Percentiles rank a stretch among this genome's conserved stretches.
phyloP scores from a whole-genome alignment of 192 early-diverging fungal genomes.

The Rhizophagus prolifer region DNA sequence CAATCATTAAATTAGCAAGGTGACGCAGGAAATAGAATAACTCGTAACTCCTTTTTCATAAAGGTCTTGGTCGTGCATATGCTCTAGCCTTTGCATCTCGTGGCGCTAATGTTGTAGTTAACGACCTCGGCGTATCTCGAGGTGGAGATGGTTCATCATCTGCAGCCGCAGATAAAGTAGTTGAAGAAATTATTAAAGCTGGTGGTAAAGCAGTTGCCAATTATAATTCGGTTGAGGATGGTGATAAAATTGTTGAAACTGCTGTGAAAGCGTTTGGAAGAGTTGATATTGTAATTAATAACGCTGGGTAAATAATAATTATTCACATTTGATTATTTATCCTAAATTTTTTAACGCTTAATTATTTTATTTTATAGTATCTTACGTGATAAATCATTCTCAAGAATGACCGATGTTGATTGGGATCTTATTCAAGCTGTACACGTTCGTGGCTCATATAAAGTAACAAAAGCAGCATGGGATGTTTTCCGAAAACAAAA shows the following conservation, averaged over 20 bases:
- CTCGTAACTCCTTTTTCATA: constrained; percentile 6
- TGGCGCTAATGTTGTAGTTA: constrained; percentile 94
- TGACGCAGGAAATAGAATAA: background rate
- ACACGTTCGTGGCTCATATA: constrained; percentile 93
- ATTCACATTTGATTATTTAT: background rate
- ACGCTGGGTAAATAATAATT: constrained; percentile 61
- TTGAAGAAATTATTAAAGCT: constrained; percentile 83
- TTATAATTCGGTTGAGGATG: constrained; percentile 96
- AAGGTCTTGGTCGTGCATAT: constrained; percentile 83
- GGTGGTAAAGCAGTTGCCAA: constrained; percentile 95
- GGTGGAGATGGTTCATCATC: constrained; percentile 75
- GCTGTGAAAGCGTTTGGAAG: constrained; percentile 94
- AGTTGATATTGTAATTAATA: constrained; percentile 96
- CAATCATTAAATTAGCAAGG: constrained; percentile 4
- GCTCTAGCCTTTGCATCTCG: constrained; percentile 87
- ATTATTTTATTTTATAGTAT: constrained; percentile 54
- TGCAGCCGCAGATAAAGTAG: constrained; percentile 90
- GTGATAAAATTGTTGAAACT: constrained; percentile 97
- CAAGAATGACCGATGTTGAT: constrained; percentile 96
- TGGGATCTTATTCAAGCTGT: constrained; percentile 94
- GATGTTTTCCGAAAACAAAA: constrained; percentile 93
- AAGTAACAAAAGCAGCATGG: constrained; percentile 97
- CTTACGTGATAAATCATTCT: constrained; percentile 95
- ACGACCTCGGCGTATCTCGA: constrained; percentile 84
- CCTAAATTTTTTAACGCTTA: background rate